Evolutionary conservation across 1,139 yeast species (phyloP).

Genomic region (Taphrina flavorubra): DNA sequence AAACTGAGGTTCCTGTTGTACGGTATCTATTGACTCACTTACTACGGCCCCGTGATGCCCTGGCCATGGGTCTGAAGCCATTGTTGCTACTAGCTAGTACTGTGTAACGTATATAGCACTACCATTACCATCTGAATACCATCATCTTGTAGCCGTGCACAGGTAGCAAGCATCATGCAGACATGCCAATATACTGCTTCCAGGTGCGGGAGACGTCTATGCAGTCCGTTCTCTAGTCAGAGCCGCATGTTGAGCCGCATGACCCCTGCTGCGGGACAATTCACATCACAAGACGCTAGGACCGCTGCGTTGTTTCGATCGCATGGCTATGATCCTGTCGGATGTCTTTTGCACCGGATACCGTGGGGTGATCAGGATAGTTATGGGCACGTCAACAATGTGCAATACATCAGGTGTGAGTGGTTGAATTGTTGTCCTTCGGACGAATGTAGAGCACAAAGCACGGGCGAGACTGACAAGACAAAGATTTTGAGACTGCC

Average conservation of each 20-base stretch:
- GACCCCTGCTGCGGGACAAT: conserved; percentile 24
- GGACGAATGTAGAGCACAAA: background rate
- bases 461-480: background rate
- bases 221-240: no score
- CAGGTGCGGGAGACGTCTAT: no score
- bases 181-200: no score
- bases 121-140: no score
- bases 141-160: no score
- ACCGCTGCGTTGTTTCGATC: conserved; percentile 18
- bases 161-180: no score
- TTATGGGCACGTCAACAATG: conserved; percentile 36
- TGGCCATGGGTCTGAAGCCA: no score
- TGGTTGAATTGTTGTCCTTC: background rate
- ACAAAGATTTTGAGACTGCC: conserved; percentile 26
- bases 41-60: no score
- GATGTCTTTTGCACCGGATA: conserved; percentile 34
- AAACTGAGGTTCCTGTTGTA: no score
- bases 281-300: conserved; percentile 27
- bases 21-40: no score
- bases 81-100: no score
- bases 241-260: conserved; percentile 5
- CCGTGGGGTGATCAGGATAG: conserved; percentile 41
- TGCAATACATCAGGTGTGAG: conserved; percentile 27
- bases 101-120: no score
- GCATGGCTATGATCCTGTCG: conserved; percentile 23